phyloP scores from a whole-genome alignment of 2,329 filamentous ascomycete genomes.

The Leptodontidium sp. region DNA sequence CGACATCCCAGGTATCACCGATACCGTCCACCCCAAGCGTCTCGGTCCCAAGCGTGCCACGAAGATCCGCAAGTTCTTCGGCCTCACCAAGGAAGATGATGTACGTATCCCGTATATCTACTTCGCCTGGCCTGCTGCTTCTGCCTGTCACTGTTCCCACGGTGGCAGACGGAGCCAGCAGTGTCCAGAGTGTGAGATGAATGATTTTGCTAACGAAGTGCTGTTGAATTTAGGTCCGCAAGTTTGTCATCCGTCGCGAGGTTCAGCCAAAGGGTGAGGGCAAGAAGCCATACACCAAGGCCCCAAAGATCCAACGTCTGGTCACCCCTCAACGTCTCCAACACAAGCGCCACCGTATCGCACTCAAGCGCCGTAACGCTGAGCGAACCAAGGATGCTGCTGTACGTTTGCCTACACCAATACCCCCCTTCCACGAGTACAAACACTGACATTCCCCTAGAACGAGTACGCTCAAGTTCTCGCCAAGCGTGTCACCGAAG shows the following conservation, averaged over 20 bases:
- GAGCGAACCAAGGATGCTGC: conserved; percentile 99
- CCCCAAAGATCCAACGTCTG: conserved; percentile 99
- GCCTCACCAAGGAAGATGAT: conserved; percentile 99
- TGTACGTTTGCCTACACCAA: conserved; percentile 67
- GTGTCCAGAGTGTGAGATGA: conserved; percentile 64
- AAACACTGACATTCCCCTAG: conserved; percentile 61
- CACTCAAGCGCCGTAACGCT: conserved; percentile 96
- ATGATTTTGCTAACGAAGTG: conserved; percentile 41
- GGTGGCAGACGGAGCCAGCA: conserved; percentile 22
- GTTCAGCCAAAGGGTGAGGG: conserved; percentile 97
- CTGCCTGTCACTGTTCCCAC: conserved; percentile 16
- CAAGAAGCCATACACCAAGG: conserved; percentile 99
- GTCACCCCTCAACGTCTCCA: conserved; percentile 99
- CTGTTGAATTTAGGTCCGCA: conserved; percentile 76
- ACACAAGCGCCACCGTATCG: conserved; percentile 98
- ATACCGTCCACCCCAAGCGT: conserved; percentile 98
- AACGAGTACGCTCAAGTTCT: conserved; percentile 97
- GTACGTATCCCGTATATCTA: conserved; percentile 76
- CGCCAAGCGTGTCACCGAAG: conserved; percentile 96
- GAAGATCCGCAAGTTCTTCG: conserved; percentile 99
- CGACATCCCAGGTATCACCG: conserved; percentile 96
- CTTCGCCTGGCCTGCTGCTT: conserved; percentile 70
- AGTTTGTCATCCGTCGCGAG: conserved; percentile 99
- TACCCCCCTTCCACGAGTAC: conserved; percentile 14
- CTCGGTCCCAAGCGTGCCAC: conserved; percentile 99